A percentile compares a stretch with the other conserved stretches of the same genome.
Evolutionary conservation across 257 asterid species (phyloP).

Genomic region (Solanum phureja): DNA sequence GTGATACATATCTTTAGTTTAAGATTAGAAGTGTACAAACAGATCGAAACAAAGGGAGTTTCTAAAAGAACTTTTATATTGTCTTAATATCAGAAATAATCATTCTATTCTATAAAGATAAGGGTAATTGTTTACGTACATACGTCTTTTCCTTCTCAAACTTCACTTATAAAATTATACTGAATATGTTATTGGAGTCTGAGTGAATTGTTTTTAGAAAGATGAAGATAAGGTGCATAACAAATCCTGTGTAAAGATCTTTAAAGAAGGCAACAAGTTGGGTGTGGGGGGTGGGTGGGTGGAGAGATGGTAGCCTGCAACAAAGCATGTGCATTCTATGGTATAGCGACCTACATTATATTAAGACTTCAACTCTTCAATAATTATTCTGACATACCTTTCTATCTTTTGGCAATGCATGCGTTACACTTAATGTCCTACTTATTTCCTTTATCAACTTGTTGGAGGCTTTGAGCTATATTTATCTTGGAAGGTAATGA

Average conservation of each 20-base stretch:
- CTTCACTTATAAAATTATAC: no score
- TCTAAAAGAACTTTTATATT: background rate
- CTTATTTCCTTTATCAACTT: background rate
- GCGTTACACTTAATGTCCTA: background rate
- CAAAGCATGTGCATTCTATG: background rate
- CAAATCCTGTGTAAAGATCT: background rate
- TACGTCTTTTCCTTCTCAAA: no score
- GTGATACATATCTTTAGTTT: background rate
- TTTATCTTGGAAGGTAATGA: background rate
- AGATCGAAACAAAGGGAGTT: background rate
- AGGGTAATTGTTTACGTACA: no score
- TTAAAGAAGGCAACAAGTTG: background rate
- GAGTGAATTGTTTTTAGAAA: background rate
- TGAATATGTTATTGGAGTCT: fast-evolving
- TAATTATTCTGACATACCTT: background rate
- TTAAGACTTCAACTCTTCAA: background rate
- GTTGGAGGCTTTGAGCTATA: background rate
- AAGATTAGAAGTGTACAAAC: background rate
- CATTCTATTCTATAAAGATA: background rate
- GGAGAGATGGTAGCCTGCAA: background rate
- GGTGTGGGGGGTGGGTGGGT: background rate
- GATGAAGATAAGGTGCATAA: background rate
- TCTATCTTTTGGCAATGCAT: background rate
- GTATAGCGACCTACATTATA: background rate
- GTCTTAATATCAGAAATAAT: background rate